Evolutionary conservation across 108 stramenopile genomes (phyloP).

Genomic region (Schizochytrium sp.): DNA sequence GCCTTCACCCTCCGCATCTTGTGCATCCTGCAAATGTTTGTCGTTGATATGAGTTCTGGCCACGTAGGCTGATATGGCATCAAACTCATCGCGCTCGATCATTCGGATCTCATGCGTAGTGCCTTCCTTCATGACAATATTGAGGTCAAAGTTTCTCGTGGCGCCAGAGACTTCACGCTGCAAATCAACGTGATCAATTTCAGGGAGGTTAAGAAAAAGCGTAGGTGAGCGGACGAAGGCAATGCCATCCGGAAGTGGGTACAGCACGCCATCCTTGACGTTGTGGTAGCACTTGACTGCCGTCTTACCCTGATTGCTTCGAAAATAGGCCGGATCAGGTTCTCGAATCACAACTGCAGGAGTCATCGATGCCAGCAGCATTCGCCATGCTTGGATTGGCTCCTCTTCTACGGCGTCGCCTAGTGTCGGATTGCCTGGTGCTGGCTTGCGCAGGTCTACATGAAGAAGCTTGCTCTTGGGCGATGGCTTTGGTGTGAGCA

Average conservation of each 20-base stretch:
- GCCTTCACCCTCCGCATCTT: not conserved
- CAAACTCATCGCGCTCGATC: not conserved
- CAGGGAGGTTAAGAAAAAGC: not conserved
- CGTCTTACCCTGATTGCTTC: not conserved
- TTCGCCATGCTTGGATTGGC: not conserved
- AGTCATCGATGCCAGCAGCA: not conserved
- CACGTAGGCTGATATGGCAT: not conserved
- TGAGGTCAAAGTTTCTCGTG: not conserved
- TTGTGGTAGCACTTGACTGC: not conserved
- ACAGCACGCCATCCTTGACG: not conserved
- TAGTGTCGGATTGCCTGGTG: not conserved
- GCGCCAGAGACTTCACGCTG: not conserved
- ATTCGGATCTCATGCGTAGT: not conserved
- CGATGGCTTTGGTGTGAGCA: not conserved
- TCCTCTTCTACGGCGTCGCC: not conserved
- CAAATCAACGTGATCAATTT: not conserved
- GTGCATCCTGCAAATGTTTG: not conserved
- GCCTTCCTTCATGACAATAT: slow-evolving; percentile 20
- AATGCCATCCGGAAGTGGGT: not conserved
- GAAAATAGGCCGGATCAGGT: not conserved
- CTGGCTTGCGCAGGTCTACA: not conserved
- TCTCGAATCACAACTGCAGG: not conserved
- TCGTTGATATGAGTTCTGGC: not conserved
- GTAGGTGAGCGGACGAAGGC: not conserved
- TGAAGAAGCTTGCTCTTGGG: not conserved